Percentiles rank a stretch among this genome's conserved stretches.
Conservation (phyloP, 495 filamentous ascomycete genomes). For the Cercophora samala region DNA sequence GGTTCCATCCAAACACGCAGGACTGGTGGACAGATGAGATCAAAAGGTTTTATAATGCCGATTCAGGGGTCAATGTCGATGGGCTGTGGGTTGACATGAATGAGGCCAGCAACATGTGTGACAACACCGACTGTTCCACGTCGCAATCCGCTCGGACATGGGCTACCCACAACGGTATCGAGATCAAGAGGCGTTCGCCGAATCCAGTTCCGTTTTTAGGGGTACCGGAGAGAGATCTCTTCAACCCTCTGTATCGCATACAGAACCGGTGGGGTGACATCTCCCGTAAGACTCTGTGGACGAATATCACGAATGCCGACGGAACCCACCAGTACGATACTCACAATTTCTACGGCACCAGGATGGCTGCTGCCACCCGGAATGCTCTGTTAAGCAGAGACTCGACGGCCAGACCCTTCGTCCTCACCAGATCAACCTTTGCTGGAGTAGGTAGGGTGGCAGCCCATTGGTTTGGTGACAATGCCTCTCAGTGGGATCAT, state of each 20-base stretch:
- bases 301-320: constrained; percentile 69
- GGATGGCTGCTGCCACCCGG: constrained; percentile 70
- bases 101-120: constrained; percentile 33
- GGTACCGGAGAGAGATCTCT: constrained; percentile 60
- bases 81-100: constrained; percentile 90
- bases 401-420: constrained; percentile 62
- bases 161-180: neutral
- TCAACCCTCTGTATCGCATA: constrained; percentile 70
- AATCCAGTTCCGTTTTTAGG: constrained; percentile 38
- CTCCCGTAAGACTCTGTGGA: constrained; percentile 67
- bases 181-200: neutral
- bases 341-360: constrained; percentile 82
- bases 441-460: constrained; percentile 66
- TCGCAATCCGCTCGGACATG: neutral
- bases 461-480: constrained; percentile 90
- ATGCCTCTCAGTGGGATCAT: constrained; percentile 67
- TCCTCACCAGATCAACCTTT: constrained; percentile 60
- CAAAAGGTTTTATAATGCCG: constrained; percentile 59
- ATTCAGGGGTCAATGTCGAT: constrained; percentile 73
- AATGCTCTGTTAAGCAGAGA: constrained; percentile 63
- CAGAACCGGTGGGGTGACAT: constrained; percentile 62
- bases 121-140: constrained; percentile 16
- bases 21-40: constrained; percentile 77
- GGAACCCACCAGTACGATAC: constrained; percentile 70
- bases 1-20: constrained; percentile 67